Evolutionary conservation across 2,329 filamentous ascomycete genomes (phyloP), one percentile per base, ranked within the genome.

Genomic region (Magnaporthiopsis incrustans): DNA sequence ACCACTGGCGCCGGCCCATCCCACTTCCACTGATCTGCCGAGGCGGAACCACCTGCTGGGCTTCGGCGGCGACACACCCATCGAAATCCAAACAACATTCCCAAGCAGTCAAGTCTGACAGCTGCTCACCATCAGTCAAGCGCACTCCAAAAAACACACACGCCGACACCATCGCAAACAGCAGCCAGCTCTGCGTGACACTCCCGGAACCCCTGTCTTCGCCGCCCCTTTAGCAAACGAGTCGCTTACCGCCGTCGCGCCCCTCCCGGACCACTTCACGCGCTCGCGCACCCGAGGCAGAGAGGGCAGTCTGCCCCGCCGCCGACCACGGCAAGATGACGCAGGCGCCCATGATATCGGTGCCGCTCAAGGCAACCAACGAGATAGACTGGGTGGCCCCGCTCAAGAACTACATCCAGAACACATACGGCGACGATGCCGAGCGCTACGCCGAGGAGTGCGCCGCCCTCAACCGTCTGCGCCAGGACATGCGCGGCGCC

Each of bases 371-470:
- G 86, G 85, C 85, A 63, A 99, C 95, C 68, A 97, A 93, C 82
- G 95, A 99, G 81, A 96, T 99, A 75, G 95, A 99, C 84, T 99
- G 95, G 95, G 84, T 98, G 68, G 83, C 85, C 60, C 95, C 95
- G 60, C 83, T 99, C 69, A 98, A 98, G 81, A 82, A 84, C 68
- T 97, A 98, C 80, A 99, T 99, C 72, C 86, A 92, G 69, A 85
- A 92, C 70, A 96, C 90, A 30, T 97, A 99, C 75, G 93, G 93
- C 75, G 95, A 99, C 77, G 94, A 98, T 74, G 94, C 95, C 33
- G 95, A 99, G 76, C 87, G 92, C 70, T 99, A 99, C 80, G 86
- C 88, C 63, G 92, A 98, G 77, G 95, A 99, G 83, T 98, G 95
- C 80, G 88, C 87, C 57, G 96, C 92, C 53, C 86, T 99, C 76